phyloP scores from a whole-genome alignment of 2,329 filamentous ascomycete genomes.

The Sporothrix schenckii region DNA sequence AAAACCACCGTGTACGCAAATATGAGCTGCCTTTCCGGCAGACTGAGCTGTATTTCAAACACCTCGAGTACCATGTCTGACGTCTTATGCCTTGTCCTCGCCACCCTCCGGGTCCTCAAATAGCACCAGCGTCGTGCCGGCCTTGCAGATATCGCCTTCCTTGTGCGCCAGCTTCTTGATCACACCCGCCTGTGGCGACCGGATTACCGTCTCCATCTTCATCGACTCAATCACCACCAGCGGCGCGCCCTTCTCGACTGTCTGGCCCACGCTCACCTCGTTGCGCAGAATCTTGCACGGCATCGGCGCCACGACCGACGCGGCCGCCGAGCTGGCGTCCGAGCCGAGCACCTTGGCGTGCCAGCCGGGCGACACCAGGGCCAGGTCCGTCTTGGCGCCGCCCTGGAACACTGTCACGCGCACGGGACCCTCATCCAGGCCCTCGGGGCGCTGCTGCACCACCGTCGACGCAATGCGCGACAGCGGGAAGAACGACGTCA shows the following conservation, averaged over 20 bases:
- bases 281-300: slow-evolving; percentile 94
- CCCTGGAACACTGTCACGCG: slow-evolving; percentile 77
- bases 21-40: not conserved
- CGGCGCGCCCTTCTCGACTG: slow-evolving; percentile 81
- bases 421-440: slow-evolving; percentile 46
- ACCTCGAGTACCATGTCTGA: no score
- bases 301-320: slow-evolving; percentile 91
- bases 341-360: slow-evolving; percentile 83
- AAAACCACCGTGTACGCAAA: slow-evolving; percentile 15
- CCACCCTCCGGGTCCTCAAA: slow-evolving; percentile 56
- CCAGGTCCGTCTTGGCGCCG: slow-evolving; percentile 62
- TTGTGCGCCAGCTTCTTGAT: slow-evolving; percentile 74
- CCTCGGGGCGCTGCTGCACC: slow-evolving; percentile 55
- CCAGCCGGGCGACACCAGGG: slow-evolving; percentile 70
- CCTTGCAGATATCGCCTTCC: slow-evolving; percentile 78
- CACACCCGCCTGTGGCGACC: slow-evolving; percentile 71
- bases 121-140: slow-evolving; percentile 72
- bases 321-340: slow-evolving; percentile 67
- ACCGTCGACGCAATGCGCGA: slow-evolving; percentile 80
- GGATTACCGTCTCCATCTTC: slow-evolving; percentile 88
- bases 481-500: slow-evolving; percentile 79
- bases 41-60: not conserved
- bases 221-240: slow-evolving; percentile 90
- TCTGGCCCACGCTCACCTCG: slow-evolving; percentile 79
- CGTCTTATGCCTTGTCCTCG: not conserved